Evolutionary conservation across 2,329 filamentous ascomycete genomes (phyloP).

Genomic region (Colletotrichum higginsianum): DNA sequence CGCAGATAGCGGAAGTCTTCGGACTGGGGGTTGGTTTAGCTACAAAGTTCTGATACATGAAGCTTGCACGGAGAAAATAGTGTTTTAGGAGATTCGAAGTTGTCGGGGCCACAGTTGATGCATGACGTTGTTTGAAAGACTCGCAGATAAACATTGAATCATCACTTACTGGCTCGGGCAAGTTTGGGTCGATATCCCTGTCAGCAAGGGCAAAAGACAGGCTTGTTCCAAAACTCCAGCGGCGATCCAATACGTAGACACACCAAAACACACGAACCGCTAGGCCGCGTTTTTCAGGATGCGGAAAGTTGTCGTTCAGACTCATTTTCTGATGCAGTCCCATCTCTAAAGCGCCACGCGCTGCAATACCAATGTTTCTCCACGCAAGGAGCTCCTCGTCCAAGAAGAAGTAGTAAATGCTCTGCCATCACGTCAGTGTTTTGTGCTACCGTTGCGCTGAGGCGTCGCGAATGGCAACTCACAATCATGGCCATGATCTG

Average conservation of each 20-base stretch:
- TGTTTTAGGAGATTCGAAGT: background rate
- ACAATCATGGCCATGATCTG: conserved; percentile 52
- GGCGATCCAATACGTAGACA: conserved; percentile 66
- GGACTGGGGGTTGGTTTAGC: conserved; percentile 41
- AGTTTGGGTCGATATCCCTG: conserved; percentile 63
- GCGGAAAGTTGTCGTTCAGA: conserved; percentile 55
- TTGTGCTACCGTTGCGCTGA: background rate
- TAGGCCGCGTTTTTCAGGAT: conserved; percentile 48
- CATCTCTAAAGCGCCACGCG: conserved; percentile 62
- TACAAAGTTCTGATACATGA: background rate
- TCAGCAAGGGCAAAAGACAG: conserved; percentile 64
- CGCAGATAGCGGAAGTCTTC: conserved; percentile 57
- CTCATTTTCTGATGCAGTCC: conserved; percentile 64
- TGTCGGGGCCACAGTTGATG: background rate
- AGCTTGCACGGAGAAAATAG: background rate
- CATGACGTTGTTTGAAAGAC: too few relatives aligned
- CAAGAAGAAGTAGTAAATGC: conserved; percentile 60
- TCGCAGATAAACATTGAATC: too few relatives aligned
- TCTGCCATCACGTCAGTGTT: conserved; percentile 45
- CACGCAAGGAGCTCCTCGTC: conserved; percentile 66
- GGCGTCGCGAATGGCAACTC: background rate
- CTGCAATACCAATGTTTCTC: conserved; percentile 63
- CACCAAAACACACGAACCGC: conserved; percentile 63
- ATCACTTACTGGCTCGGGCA: conserved; percentile 58
- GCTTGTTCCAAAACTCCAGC: conserved; percentile 67